These are phyloP conservation scores for Hemileccinum impolitum DNA, from an alignment of 768 basidiomycete species.

Conservation along the genomic window DNA sequence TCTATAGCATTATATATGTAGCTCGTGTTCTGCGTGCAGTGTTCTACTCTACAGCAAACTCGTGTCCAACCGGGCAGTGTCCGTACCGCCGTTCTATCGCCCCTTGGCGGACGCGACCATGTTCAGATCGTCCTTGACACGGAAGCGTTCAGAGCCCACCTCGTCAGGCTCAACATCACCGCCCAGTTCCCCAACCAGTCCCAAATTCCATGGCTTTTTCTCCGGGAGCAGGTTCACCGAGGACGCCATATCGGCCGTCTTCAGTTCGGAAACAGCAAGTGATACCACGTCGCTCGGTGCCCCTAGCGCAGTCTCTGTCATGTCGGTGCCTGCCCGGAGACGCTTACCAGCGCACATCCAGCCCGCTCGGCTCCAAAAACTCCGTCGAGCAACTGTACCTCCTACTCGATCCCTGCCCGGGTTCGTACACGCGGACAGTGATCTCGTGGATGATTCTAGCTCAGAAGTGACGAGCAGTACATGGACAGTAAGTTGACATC, in stretches of 20 bases:
- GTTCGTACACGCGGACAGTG: background rate
- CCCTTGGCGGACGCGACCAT: constrained; percentile 6
- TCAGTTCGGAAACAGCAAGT: constrained; percentile 27
- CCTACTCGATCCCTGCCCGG: background rate
- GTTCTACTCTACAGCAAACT: background rate
- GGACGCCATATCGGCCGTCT: constrained; percentile 20
- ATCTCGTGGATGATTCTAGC: background rate
- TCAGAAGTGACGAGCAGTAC: constrained; percentile 4
- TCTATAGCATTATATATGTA: background rate
- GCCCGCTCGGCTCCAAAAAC: constrained; percentile 19
- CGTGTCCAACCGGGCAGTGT: background rate
- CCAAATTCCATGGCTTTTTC: constrained; percentile 1
- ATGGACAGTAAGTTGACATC: constrained; percentile 15
- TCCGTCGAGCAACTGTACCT: constrained; percentile 6
- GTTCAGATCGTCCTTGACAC: constrained; percentile 11
- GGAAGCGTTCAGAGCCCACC: constrained; percentile 5
- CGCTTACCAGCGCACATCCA: constrained; percentile 3
- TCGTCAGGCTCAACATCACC: constrained; percentile 11
- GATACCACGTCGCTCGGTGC: constrained; percentile 7
- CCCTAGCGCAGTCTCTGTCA: background rate
- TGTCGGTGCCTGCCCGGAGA: background rate
- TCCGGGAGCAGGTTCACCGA: constrained; percentile 31
- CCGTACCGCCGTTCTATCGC: background rate
- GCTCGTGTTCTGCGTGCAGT: too few species aligned
- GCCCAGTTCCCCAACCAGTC: constrained; percentile 13